Evolutionary conservation across 306 rosid genomes (phyloP), one percentile per base, ranked within the genome.

Genomic region (Rubus parviflorus): DNA sequence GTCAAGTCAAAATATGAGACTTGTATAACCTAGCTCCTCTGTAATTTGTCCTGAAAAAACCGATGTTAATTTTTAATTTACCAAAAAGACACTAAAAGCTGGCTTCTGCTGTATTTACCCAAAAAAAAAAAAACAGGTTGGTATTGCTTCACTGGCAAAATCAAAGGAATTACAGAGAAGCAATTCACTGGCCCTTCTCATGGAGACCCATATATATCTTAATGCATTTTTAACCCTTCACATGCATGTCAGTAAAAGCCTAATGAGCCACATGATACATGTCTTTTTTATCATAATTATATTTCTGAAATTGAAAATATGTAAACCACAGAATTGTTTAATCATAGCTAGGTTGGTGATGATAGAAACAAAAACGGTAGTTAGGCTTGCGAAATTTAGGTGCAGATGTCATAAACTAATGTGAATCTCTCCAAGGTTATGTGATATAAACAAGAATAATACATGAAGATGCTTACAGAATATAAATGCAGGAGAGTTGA

Each of bases 191-290:
- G 20, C 56, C 19, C 40, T 35, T 71, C 47, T 30, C 2, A 30
- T 30, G 35, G 35, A 30, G 35, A 30, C 35, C 35, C 35, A 30
- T 30, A 30, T 30, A 30, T 30, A 30, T 30, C 35, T 30, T 45
- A 69, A 70, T 13, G 8, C 23, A 73, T 73, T 73, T 57, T 73
- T 57, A 73, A 57, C 77, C 67, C 41, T 73, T 73, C 77, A 73
- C 76, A 56, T 73, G 77, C 42, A 56, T 73, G 43, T 73, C 77
- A 56, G 68, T 56, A 60, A 73, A 72, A 15, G 53, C 68, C 77
- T 57, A 73, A 56, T 57, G 68, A 37, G 16, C 17, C 77, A 73
- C 53, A 41, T 74, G 69, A 60, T 57, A 11, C n/a, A n/a, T 58
- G 57, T 58, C 54, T 38, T 17, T 12, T 61, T 13, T 3, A 9